Percentiles rank a stretch among this genome's conserved stretches.
Evolutionary conservation across 345 rosid species (phyloP).

Genomic region (Rhizophora mangle): DNA sequence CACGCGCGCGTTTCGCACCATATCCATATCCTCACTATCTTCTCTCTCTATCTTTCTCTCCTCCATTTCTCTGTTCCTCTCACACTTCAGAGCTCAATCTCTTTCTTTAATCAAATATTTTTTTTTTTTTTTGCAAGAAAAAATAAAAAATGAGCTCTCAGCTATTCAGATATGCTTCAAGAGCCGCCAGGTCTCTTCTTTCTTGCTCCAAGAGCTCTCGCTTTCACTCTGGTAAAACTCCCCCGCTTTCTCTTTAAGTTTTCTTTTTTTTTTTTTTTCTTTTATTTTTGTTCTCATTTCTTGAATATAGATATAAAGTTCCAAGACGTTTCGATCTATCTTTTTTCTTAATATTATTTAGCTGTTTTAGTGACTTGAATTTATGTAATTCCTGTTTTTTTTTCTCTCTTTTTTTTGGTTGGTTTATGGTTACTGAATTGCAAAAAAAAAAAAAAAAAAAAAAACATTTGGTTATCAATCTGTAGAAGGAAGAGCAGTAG

Average conservation of each 20-base stretch:
- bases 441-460: not conserved
- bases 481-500: slow-evolving; percentile 67
- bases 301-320: not conserved
- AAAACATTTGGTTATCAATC: not conserved
- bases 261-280: not conserved
- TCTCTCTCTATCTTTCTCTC: not conserved
- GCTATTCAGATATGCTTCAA: slow-evolving; percentile 74
- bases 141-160: slow-evolving; percentile 48
- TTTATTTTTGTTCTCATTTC: not conserved
- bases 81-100: not conserved
- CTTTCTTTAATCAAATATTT: not conserved
- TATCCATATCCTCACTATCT: not conserved
- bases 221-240: slow-evolving; percentile 50
- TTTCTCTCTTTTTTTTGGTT: not conserved
- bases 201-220: slow-evolving; percentile 65
- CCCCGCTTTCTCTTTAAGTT: not conserved
- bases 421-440: no score
- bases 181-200: slow-evolving; percentile 70
- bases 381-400: not conserved
- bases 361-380: not conserved
- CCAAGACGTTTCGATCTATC: no score
- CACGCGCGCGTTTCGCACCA: not conserved
- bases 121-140: slow-evolving; percentile 5
- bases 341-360: not conserved
- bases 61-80: not conserved